Conservation (phyloP, 176 grass and related monocot genomes). For the Rhynchospora breviuscula region DNA sequence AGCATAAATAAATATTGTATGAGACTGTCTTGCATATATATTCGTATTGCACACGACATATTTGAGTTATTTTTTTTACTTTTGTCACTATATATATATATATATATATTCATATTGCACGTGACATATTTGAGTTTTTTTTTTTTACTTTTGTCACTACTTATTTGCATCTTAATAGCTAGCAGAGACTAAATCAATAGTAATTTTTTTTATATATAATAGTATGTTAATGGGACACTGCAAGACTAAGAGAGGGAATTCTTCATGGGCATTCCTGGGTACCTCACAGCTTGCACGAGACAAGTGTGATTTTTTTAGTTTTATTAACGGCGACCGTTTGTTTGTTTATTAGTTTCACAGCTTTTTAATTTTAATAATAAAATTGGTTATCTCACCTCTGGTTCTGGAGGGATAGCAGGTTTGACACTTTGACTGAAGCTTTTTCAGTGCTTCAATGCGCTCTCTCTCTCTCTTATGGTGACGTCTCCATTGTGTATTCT, state of each 20-base stretch:
- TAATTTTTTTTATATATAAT: no score
- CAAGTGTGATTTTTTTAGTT: conserved; percentile 19
- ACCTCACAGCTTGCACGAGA: background rate
- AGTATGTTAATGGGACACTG: background rate
- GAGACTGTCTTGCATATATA: background rate
- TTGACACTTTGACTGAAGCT: conserved; percentile 69
- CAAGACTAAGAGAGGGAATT: background rate
- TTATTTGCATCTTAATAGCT: no score
- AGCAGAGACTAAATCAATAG: no score
- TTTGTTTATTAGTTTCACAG: background rate
- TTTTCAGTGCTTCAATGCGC: conserved; percentile 18
- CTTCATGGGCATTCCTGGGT: background rate
- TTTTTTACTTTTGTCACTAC: no score
- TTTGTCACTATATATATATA: no score
- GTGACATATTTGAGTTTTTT: no score
- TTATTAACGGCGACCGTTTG: background rate
- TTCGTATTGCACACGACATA: no score
- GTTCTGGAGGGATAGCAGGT: conserved; percentile 36
- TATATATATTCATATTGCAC: no score
- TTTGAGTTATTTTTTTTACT: no score
- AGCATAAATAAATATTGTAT: background rate
- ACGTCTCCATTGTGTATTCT: conserved; percentile 8
- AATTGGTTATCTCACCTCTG: conserved; percentile 14
- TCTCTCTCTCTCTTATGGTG: background rate
- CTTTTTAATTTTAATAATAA: conserved; percentile 1